Conservation (phyloP, 2,329 filamentous ascomycete species). For the Shiraia sp. region DNA sequence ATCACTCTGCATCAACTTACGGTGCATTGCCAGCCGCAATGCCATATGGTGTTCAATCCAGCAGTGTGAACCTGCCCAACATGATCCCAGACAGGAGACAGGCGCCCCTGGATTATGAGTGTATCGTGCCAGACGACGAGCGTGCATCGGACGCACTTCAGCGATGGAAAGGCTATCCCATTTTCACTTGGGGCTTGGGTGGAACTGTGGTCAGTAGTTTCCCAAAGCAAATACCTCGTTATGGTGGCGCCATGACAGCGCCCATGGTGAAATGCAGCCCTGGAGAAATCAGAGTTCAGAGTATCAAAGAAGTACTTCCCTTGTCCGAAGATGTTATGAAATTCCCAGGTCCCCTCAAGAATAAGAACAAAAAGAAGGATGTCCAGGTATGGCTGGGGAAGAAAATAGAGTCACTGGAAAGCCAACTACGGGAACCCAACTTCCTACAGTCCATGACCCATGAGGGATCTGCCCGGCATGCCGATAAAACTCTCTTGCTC, state of each 20-base stretch:
- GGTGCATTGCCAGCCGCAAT: constrained; percentile 49
- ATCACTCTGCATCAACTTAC: constrained; percentile 52
- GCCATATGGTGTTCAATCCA: constrained; percentile 34
- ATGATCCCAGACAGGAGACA: constrained; percentile 42
- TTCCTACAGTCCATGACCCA: constrained; percentile 56
- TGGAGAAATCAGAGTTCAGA: constrained; percentile 79
- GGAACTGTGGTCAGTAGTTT: constrained; percentile 83
- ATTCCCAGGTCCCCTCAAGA: constrained; percentile 87
- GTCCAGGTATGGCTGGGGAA: constrained; percentile 76
- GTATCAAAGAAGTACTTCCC: constrained; percentile 73
- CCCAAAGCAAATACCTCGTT: constrained; percentile 85
- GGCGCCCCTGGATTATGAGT: constrained; percentile 56
- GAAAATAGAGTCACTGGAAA: constrained; percentile 76
- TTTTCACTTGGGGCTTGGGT: constrained; percentile 86
- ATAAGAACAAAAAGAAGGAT: constrained; percentile 96
- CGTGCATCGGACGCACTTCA: constrained; percentile 73
- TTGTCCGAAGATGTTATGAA: constrained; percentile 72
- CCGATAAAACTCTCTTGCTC: constrained; percentile 85
- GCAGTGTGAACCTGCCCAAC: constrained; percentile 19
- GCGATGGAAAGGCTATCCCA: constrained; percentile 86
- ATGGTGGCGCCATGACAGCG: constrained; percentile 70
- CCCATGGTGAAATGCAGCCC: constrained; percentile 82
- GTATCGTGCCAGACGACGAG: constrained; percentile 60
- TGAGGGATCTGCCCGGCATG: constrained; percentile 68
- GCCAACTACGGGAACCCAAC: constrained; percentile 47